Base-by-base conservation (phyloP, 2,329 filamentous ascomycete genomes). In the Trichoderma citrinoviride region DNA sequence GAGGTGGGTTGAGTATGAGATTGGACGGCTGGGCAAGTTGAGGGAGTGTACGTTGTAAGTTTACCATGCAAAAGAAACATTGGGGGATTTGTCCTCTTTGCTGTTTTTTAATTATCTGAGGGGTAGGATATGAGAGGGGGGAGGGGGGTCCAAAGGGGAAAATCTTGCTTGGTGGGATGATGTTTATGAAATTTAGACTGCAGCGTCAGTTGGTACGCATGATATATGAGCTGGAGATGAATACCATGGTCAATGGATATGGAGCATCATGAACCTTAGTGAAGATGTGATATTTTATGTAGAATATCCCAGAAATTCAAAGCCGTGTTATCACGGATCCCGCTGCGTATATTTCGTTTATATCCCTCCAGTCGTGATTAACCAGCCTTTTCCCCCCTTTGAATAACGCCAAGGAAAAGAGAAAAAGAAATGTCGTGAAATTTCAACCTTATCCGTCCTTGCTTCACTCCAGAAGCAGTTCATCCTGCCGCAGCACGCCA, bases 1-100 rank as follows among this genome's bases (percentile, higher is more conserved):
- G 6, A 84, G 88, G 67, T 98, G 95, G 94, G 83, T 94, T 1
- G 95, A 98, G 79, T 98, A 94, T 79, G 90, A 91, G 76, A 77
- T 91, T 49, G 83, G 86, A 27, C 83, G 81, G 56, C 81, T 83
- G 64, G 90, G 90, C 1, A 84, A 75, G 71, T 75, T 90, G 12
- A 86, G 82, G 74, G 89, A 92, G 75, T 85, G 85, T 69, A 78
- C 82, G 46, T 86, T 88, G 68, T 89, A 66, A 37, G n/a, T n/a
- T 33, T 52, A 23, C 4, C 17, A 21, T 21, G 19, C 6, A 23
- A 5, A 5, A 15, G 5, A 19, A 27, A 52, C 27, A 33, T 19
- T 52, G 23, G 7, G 14, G 14, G 25, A 3, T 19, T 19, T 37
- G 33, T 12, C 14, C 10, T 14, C 33, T 14, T 14, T 8, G n/a